Base-by-base conservation (phyloP, 2,329 filamentous ascomycete genomes). In the Amauroascus verrucosus region DNA sequence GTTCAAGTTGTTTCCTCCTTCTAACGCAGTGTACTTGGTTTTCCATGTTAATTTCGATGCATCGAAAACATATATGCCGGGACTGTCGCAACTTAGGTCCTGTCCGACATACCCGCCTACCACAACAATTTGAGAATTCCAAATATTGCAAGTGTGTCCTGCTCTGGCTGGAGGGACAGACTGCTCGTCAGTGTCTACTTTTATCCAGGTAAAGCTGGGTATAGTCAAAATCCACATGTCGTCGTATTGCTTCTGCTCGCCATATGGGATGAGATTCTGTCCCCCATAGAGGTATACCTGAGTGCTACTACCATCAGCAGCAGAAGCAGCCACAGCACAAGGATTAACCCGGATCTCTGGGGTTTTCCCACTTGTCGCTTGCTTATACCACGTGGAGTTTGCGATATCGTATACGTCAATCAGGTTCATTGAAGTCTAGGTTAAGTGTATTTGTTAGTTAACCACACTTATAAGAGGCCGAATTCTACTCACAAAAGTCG, bases 321-420 rank as follows among this genome's bases (percentile, higher is more conserved):
- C 83, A 0, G 81, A 74, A n/a, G 81, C 85, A 1, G 88, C 80
- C 0, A 88, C 84, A 2, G 86, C 83, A 62, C 88, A 93, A 0
- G 64, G 84, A 75, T 75, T 85, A 65, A 69, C 85, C 64, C 68
- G 78, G 66, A 71, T 81, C 0, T 76, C 71, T 0, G 84, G 83
- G 3, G 75, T 76, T 0, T 75, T 73, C 1, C 79, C 81, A 2
- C 73, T 75, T 0, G 86, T 87, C 2, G 77, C 71, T 65, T 93
- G 87, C 60, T 82, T 83, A 63, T 85, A 87, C 87, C 87, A 93
- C 6, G 74, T 77, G 2, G 78, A 75, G 28, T 70, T 77, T 3
- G 79, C 84, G 54, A 91, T 79, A 62, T 93, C 87, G 65, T 88
- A 93, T n/a, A 91, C 80, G 59, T 90, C 84, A 37, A 90, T 83